Conservation (phyloP, 495 filamentous ascomycete genomes). For the Penicillium paxilli region DNA sequence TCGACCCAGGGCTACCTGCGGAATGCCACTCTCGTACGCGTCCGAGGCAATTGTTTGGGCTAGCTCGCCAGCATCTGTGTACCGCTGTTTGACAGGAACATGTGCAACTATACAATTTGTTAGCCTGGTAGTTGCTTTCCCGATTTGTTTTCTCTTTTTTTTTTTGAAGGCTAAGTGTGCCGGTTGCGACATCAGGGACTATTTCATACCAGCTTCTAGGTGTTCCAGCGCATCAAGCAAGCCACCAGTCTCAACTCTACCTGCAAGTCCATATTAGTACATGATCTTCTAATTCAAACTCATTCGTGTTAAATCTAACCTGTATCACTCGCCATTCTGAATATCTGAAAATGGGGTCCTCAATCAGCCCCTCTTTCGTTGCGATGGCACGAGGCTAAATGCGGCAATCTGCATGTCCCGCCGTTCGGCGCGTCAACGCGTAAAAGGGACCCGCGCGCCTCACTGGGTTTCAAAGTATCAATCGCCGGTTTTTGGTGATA, state of each 20-base stretch:
- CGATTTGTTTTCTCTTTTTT: background rate
- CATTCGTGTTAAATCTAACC: background rate
- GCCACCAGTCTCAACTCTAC: constrained; percentile 18
- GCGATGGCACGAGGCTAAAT: background rate
- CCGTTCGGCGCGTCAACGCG: constrained; percentile 8
- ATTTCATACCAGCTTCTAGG: constrained; percentile 46
- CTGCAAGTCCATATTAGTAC: background rate
- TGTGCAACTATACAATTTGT: constrained; percentile 33
- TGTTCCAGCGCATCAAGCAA: constrained; percentile 42
- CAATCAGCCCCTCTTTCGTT: no score
- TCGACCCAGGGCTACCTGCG: constrained; percentile 55
- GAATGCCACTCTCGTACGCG: constrained; percentile 68
- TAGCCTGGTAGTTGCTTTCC: no score
- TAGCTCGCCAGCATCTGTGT: constrained; percentile 41
- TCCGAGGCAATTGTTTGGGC: constrained; percentile 43
- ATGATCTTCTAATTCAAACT: background rate
- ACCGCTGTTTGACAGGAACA: constrained; percentile 43
- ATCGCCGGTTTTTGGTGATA: no score
- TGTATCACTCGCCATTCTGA: background rate
- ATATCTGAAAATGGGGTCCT: no score
- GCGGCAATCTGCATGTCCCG: background rate
- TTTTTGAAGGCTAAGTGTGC: background rate
- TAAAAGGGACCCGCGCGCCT: background rate
- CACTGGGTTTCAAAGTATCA: no score
- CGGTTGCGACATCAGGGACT: background rate